A percentile compares a stretch with the other conserved stretches of the same genome.
Conservation (phyloP, 257 asterid species). For the Nicotiana knightiana region DNA sequence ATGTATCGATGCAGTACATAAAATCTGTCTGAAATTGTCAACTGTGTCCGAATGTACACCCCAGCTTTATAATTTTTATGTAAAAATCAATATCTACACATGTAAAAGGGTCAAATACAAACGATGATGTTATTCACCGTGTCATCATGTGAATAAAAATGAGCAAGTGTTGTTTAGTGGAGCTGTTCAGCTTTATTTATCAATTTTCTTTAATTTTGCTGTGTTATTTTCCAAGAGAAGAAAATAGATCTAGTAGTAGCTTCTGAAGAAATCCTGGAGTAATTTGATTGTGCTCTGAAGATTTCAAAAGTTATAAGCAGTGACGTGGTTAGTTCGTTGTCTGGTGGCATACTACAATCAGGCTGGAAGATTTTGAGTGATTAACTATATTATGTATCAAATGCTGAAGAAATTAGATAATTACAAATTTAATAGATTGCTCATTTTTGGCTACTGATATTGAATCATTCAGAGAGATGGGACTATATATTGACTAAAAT, state of each 20-base stretch:
- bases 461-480: not conserved
- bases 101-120: not conserved
- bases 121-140: not conserved
- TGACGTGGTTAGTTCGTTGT: not conserved
- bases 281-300: not conserved
- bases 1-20: not conserved
- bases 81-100: not conserved
- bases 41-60: not conserved
- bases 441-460: not conserved
- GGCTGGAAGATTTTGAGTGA: not conserved
- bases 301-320: not conserved
- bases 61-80: not conserved
- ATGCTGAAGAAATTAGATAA: not conserved
- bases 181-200: not conserved
- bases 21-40: not conserved
- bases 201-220: not conserved
- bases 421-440: not conserved
- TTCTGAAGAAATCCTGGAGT: not conserved
- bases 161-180: not conserved
- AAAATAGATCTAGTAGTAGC: not conserved
- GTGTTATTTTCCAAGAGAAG: not conserved
- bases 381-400: no score
- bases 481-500: not conserved
- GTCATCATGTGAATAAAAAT: slow-evolving; percentile 1
- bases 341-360: not conserved